Conservation (phyloP, 169 alveolate species). For the Babesia caballi region DNA sequence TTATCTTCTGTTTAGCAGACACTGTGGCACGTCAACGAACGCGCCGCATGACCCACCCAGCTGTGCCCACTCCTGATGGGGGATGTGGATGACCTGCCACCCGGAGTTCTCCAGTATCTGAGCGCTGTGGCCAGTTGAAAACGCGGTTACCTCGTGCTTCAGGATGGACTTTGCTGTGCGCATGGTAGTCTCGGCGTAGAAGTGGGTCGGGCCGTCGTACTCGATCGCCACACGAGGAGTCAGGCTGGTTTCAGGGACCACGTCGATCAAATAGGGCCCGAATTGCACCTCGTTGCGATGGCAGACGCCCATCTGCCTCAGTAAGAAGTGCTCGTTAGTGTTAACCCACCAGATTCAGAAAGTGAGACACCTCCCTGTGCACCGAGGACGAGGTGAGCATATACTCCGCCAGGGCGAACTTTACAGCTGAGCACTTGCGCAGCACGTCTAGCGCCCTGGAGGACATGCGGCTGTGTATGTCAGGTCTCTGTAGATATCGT, state of each 20-base stretch:
- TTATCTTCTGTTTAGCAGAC: slow-evolving; percentile 55
- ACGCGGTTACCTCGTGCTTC: slow-evolving; percentile 56
- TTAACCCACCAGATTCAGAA: slow-evolving; percentile 33
- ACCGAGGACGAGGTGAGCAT: slow-evolving; percentile 55
- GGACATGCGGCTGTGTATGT: slow-evolving; percentile 26
- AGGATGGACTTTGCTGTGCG: slow-evolving; percentile 60
- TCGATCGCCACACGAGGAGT: slow-evolving; percentile 41
- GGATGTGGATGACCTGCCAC: slow-evolving; percentile 59
- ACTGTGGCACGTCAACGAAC: not conserved
- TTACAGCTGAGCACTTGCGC: slow-evolving; percentile 22
- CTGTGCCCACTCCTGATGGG: slow-evolving; percentile 66
- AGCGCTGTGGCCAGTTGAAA: not conserved
- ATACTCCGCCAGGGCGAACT: slow-evolving; percentile 58
- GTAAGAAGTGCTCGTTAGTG: not conserved
- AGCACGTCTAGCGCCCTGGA: slow-evolving; percentile 34
- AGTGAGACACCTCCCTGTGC: slow-evolving; percentile 53
- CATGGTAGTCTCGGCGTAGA: slow-evolving; percentile 62
- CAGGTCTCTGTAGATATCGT: slow-evolving; percentile 16
- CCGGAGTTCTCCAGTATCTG: slow-evolving; percentile 56
- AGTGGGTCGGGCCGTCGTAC: slow-evolving; percentile 68
- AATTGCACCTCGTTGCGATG: slow-evolving; percentile 62
- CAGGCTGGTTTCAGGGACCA: slow-evolving; percentile 41
- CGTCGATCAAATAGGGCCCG: slow-evolving; percentile 62
- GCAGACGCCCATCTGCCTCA: slow-evolving; percentile 32
- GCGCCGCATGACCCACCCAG: slow-evolving; percentile 26